These are phyloP conservation scores for Penicillium verrucosum DNA, from an alignment of 2,329 filamentous ascomycete species.

Conservation along the genomic window DNA sequence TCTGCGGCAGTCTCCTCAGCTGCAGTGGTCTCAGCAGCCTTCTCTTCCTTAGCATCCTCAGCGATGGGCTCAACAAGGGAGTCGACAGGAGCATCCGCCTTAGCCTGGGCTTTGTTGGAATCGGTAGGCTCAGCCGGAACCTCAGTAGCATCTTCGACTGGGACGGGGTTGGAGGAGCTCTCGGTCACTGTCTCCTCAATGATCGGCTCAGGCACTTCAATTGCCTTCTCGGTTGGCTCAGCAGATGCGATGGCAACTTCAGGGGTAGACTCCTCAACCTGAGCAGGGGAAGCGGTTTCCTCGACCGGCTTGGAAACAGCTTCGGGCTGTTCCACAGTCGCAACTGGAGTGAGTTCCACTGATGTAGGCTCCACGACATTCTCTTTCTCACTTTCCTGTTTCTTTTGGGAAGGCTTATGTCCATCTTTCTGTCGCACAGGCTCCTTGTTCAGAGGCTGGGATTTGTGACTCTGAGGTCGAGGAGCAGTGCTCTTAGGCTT, in stretches of 20 bases:
- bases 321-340: constrained; percentile 8
- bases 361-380: constrained; percentile 11
- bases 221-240: constrained; percentile 1
- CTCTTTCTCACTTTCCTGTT: constrained; percentile 21
- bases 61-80: neutral
- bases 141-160: neutral
- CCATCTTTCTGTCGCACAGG: constrained; percentile 1
- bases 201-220: constrained; percentile 10
- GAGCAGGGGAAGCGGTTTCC: neutral
- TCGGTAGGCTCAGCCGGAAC: neutral
- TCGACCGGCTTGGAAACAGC: neutral
- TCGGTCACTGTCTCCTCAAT: constrained; percentile 7
- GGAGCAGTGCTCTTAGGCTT: constrained; percentile 18
- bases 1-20: neutral
- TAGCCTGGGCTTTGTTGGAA: neutral
- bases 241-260: neutral
- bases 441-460: constrained; percentile 14
- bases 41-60: neutral
- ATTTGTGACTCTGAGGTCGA: constrained; percentile 23
- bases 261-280: neutral
- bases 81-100: neutral
- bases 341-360: neutral
- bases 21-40: neutral
- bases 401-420: constrained; percentile 1
- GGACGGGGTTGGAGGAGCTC: neutral